A percentile compares a stretch with the other conserved stretches of the same genome.
These are phyloP conservation scores for Chrysoporthe cubensis DNA, from an alignment of 2,329 filamentous ascomycete genomes.

Conservation along the genomic window DNA sequence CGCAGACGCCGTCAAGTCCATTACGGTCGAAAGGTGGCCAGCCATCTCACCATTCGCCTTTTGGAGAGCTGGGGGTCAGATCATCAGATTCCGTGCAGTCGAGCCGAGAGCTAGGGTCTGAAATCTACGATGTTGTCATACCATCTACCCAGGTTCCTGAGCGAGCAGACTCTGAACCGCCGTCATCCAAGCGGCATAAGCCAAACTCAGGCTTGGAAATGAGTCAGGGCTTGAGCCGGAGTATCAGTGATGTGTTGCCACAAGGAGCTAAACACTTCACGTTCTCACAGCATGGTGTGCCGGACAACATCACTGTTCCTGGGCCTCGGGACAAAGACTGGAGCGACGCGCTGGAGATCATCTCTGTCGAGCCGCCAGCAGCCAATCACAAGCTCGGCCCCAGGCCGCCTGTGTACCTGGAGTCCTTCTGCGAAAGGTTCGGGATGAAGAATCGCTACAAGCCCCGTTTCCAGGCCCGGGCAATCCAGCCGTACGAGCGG, in stretches of 20 bases:
- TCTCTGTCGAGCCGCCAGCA: slow-evolving; percentile 49
- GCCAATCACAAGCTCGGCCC: slow-evolving; percentile 48
- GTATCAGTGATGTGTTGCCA: slow-evolving; percentile 38
- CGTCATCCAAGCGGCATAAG: slow-evolving; percentile 35
- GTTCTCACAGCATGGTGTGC: slow-evolving; percentile 31
- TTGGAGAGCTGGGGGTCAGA: too few species aligned
- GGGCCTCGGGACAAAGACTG: slow-evolving; percentile 10
- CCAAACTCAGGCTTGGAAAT: slow-evolving; percentile 26
- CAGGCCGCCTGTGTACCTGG: slow-evolving; percentile 48
- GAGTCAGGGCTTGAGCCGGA: slow-evolving; percentile 36
- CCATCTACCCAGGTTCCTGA: slow-evolving; percentile 19
- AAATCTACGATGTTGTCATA: background rate
- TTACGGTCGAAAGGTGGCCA: background rate
- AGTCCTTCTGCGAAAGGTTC: slow-evolving; percentile 56
- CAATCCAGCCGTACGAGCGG: slow-evolving; percentile 65
- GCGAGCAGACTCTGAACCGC: slow-evolving; percentile 41
- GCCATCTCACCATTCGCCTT: background rate
- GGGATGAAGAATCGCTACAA: slow-evolving; percentile 57
- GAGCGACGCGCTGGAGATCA: slow-evolving; percentile 12
- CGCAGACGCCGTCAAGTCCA: slow-evolving; percentile 13
- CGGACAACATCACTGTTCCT: background rate
- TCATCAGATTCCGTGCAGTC: background rate
- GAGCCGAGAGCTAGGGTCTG: background rate
- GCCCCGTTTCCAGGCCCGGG: slow-evolving; percentile 52
- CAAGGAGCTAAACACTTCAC: background rate